These are phyloP conservation scores for Leucocoprinus sp. DNA, from an alignment of 768 basidiomycete species.

Conservation along the genomic window DNA sequence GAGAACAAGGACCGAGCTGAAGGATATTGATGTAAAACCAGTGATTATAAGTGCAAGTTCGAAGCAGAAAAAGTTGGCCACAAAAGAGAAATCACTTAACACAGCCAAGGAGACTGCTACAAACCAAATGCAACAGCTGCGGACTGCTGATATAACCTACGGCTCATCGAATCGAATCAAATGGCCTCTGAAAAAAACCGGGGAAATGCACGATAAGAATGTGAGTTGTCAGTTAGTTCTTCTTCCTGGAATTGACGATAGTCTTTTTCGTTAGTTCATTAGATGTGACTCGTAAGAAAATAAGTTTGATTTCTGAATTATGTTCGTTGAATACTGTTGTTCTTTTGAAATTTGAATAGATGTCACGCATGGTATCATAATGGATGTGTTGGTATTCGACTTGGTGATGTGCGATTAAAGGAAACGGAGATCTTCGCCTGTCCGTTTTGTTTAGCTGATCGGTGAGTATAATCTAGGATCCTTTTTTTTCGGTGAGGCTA, in stretches of 20 bases:
- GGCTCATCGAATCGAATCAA: slow-evolving; percentile 1
- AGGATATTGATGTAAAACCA: slow-evolving; percentile 9
- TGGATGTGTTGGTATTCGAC: slow-evolving; percentile 34
- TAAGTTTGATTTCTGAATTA: not conserved
- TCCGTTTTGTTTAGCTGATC: slow-evolving; percentile 26
- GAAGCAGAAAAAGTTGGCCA: not conserved
- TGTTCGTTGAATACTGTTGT: not conserved
- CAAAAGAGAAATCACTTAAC: not conserved
- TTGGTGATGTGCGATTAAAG: slow-evolving; percentile 27
- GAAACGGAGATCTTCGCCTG: slow-evolving; percentile 27
- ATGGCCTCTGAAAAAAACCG: slow-evolving; percentile 19
- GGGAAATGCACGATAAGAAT: slow-evolving; percentile 18
- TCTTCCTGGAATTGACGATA: not conserved
- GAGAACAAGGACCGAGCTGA: slow-evolving; percentile 13
- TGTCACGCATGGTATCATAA: slow-evolving; percentile 42
- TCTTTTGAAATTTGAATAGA: slow-evolving; percentile 15
- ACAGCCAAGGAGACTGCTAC: not conserved
- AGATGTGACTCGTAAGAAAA: slow-evolving; percentile 18
- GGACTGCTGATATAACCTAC: not conserved
- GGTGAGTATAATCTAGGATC: slow-evolving; percentile 17
- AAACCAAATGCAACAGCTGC: not conserved
- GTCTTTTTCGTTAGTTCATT: slow-evolving; percentile 17
- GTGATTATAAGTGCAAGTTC: slow-evolving; percentile 8
- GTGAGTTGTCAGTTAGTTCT: slow-evolving; percentile 13
- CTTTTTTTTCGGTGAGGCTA: not conserved